Evolutionary conservation across 495 filamentous ascomycete species (phyloP).

Genomic region (Thermochaetoides thermophila): DNA sequence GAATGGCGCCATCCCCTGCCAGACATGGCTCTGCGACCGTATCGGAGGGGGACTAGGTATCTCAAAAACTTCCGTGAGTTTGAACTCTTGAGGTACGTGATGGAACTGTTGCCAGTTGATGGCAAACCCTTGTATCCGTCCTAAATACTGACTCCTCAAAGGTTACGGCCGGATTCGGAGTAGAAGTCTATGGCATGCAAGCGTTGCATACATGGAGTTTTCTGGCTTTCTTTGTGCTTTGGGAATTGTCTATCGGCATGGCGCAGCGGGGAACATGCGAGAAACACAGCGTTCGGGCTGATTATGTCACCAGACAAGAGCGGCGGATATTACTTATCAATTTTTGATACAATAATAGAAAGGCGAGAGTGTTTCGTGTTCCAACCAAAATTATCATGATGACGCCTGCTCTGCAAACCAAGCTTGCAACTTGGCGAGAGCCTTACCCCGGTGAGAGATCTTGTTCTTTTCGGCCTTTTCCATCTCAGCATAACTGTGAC

Average conservation of each 20-base stretch:
- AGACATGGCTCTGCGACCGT: constrained; percentile 47
- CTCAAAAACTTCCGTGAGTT: constrained; percentile 58
- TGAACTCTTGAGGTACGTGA: constrained; percentile 58
- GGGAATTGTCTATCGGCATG: neutral
- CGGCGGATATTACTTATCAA: neutral
- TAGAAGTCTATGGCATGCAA: too few species aligned
- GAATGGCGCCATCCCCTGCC: constrained; percentile 35
- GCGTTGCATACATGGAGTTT: neutral
- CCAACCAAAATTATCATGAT: constrained; percentile 4
- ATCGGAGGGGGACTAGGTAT: constrained; percentile 52
- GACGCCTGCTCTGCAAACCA: constrained; percentile 53
- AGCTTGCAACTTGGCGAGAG: constrained; percentile 65
- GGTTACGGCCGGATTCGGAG: too few species aligned
- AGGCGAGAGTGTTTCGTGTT: neutral
- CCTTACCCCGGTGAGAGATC: constrained; percentile 79
- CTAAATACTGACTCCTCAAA: too few species aligned
- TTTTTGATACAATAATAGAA: too few species aligned
- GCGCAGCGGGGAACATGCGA: too few species aligned
- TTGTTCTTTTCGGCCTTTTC: constrained; percentile 80
- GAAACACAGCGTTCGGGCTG: too few species aligned
- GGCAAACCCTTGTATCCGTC: too few species aligned
- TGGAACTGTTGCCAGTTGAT: neutral
- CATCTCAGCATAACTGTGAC: constrained; percentile 75
- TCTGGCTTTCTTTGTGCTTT: neutral
- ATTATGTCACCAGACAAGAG: too few species aligned